Conservation (phyloP, 2,329 filamentous ascomycete genomes). For the Neonectria punicea region DNA sequence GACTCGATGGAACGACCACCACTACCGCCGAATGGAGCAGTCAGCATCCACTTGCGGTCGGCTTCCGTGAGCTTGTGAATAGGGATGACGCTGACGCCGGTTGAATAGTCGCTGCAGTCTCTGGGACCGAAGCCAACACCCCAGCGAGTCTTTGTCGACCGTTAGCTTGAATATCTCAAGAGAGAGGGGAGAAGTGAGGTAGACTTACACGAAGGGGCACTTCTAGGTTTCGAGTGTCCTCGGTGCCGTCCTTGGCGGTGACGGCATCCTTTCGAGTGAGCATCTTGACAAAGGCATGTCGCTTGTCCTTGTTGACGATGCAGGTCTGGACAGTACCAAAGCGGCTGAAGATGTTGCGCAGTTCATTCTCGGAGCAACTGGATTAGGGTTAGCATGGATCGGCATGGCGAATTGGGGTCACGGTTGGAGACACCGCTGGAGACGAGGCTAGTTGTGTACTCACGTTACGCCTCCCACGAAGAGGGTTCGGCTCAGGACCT, state of each 20-base stretch:
- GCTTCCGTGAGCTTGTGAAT: conserved; percentile 94
- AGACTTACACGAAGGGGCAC: conserved; percentile 76
- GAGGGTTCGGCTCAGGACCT: conserved; percentile 92
- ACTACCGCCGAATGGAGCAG: conserved; percentile 91
- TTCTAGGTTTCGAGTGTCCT: conserved; percentile 77
- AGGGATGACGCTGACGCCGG: conserved; percentile 91
- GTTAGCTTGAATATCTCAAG: conserved; percentile 37
- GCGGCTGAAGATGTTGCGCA: conserved; percentile 81
- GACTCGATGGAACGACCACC: conserved; percentile 83
- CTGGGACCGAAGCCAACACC: conserved; percentile 96
- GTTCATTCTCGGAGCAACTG: conserved; percentile 81
- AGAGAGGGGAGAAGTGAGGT: background rate
- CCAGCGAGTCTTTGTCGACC: conserved; percentile 81
- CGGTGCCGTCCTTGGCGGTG: conserved; percentile 86
- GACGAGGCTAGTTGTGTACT: conserved; percentile 51
- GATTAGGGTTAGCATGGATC: conserved; percentile 39
- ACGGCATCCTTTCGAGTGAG: conserved; percentile 87
- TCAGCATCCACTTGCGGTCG: conserved; percentile 97
- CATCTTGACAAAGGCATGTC: conserved; percentile 99
- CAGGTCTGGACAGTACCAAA: conserved; percentile 95
- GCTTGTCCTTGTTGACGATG: conserved; percentile 98
- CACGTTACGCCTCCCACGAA: conserved; percentile 96
- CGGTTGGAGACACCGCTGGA: conserved; percentile 37
- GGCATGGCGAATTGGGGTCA: conserved; percentile 14
- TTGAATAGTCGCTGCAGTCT: conserved; percentile 96